A percentile compares a stretch with the other conserved stretches of the same genome.
phyloP scores from a whole-genome alignment of 805 yeast genomes.

The Lachancea quebecensis region DNA sequence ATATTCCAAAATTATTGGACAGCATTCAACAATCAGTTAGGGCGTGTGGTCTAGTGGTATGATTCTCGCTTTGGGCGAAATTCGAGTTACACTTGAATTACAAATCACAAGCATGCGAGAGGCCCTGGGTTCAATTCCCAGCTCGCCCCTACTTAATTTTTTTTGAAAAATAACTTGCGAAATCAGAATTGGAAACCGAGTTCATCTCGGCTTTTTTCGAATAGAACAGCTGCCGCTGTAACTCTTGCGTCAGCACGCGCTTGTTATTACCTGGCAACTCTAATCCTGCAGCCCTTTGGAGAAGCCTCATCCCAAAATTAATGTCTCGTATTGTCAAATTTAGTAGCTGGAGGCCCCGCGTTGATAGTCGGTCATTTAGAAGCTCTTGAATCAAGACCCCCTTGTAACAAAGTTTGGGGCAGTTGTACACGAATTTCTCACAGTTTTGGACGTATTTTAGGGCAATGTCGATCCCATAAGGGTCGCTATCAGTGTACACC shows the following conservation, averaged over 20 bases:
- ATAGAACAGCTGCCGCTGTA: slow-evolving; percentile 51
- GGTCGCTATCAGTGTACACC: slow-evolving; percentile 58
- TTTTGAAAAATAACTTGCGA: slow-evolving; percentile 7
- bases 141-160: slow-evolving; percentile 28
- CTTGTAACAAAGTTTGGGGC: slow-evolving; percentile 14
- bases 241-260: slow-evolving; percentile 29
- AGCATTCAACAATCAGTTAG: slow-evolving; percentile 8
- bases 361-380: slow-evolving; percentile 2
- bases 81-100: slow-evolving; percentile 9
- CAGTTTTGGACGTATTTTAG: slow-evolving; percentile 34
- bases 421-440: slow-evolving; percentile 4
- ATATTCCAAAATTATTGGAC: background rate
- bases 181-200: slow-evolving; percentile 23
- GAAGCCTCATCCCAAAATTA: slow-evolving; percentile 19
- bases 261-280: background rate
- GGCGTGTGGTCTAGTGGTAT: slow-evolving; percentile 49
- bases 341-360: slow-evolving; percentile 14
- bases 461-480: slow-evolving; percentile 57
- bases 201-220: slow-evolving; percentile 58
- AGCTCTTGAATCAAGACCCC: slow-evolving; percentile 21
- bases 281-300: slow-evolving; percentile 10
- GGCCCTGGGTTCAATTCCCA: slow-evolving; percentile 56
- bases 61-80: slow-evolving; percentile 46
- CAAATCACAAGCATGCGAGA: slow-evolving; percentile 36
- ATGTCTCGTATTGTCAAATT: slow-evolving; percentile 26